Evolutionary conservation across 2,329 filamentous ascomycete species (phyloP).

Genomic region (Ophiostoma quercus): DNA sequence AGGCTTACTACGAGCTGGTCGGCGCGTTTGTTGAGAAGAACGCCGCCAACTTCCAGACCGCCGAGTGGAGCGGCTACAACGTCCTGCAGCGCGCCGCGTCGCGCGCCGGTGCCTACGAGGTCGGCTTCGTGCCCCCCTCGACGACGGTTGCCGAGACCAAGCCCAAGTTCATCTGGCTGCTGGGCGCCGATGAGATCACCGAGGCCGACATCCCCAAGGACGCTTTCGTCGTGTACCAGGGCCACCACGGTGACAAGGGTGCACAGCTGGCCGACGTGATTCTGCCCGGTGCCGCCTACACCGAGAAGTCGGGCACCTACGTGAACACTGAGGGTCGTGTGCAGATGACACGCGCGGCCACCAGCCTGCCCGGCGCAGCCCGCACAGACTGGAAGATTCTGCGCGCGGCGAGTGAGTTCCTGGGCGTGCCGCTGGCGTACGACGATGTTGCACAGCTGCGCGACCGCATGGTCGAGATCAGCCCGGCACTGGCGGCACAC

Average conservation of each 20-base stretch:
- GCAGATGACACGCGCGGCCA: constrained; percentile 87
- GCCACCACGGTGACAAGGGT: constrained; percentile 91
- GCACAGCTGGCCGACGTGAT: constrained; percentile 91
- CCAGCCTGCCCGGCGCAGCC: constrained; percentile 79
- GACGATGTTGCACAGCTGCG: constrained; percentile 85
- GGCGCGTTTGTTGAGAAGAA: constrained; percentile 92
- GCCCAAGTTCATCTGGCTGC: constrained; percentile 93
- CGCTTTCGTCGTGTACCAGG: constrained; percentile 95
- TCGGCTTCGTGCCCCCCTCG: constrained; percentile 88
- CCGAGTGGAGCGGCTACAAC: constrained; percentile 97
- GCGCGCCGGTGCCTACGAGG: constrained; percentile 86
- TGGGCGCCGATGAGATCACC: constrained; percentile 87
- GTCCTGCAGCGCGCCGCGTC: constrained; percentile 91
- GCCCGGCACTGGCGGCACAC: constrained; percentile 81
- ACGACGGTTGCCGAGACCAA: constrained; percentile 73
- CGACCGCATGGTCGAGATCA: constrained; percentile 93
- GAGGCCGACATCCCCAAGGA: constrained; percentile 87
- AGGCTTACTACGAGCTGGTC: constrained; percentile 87
- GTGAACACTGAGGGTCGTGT: constrained; percentile 97
- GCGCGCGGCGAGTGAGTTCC: constrained; percentile 84
- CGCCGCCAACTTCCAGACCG: constrained; percentile 75
- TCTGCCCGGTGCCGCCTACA: constrained; percentile 91
- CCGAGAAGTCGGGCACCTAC: constrained; percentile 92
- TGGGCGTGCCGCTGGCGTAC: constrained; percentile 81
- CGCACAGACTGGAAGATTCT: constrained; percentile 99